These are phyloP conservation scores for Backusella circina DNA, from an alignment of 192 early-diverging fungal genomes.

Conservation along the genomic window DNA sequence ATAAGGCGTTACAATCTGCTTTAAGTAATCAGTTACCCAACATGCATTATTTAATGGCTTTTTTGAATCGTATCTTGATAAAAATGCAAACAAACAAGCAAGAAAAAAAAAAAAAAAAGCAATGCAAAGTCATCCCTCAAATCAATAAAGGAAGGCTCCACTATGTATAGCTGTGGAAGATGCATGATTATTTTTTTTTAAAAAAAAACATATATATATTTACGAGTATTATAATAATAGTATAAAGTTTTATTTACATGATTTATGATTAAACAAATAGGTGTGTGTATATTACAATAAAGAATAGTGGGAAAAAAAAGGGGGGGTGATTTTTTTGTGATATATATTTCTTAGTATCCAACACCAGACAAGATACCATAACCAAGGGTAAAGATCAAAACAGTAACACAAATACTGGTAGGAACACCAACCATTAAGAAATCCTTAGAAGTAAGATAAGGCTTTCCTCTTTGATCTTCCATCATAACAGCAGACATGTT, in stretches of 20 bases:
- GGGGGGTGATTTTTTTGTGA: slow-evolving; percentile 26
- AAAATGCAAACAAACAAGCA: too few relatives aligned
- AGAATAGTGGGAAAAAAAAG: background rate
- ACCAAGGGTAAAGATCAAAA: slow-evolving; percentile 54
- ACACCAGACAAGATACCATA: slow-evolving; percentile 55
- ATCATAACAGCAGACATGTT: slow-evolving; percentile 75
- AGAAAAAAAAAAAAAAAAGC: too few relatives aligned
- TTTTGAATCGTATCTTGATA: too few relatives aligned
- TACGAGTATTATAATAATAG: background rate
- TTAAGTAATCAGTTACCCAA: too few relatives aligned
- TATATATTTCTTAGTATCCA: slow-evolving; percentile 20
- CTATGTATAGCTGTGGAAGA: background rate
- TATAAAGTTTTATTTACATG: background rate
- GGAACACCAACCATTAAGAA: slow-evolving; percentile 66
- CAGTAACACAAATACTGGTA: slow-evolving; percentile 51
- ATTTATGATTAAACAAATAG: background rate
- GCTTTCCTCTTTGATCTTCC: slow-evolving; percentile 63
- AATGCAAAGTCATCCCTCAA: too few relatives aligned
- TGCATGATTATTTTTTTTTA: background rate
- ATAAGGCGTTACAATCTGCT: too few relatives aligned
- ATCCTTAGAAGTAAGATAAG: slow-evolving; percentile 61
- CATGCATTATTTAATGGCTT: too few relatives aligned
- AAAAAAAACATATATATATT: background rate
- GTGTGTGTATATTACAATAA: background rate
- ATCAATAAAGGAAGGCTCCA: too few relatives aligned